Conservation (phyloP, 2,329 filamentous ascomycete species). For the Neonectria coccinea region DNA sequence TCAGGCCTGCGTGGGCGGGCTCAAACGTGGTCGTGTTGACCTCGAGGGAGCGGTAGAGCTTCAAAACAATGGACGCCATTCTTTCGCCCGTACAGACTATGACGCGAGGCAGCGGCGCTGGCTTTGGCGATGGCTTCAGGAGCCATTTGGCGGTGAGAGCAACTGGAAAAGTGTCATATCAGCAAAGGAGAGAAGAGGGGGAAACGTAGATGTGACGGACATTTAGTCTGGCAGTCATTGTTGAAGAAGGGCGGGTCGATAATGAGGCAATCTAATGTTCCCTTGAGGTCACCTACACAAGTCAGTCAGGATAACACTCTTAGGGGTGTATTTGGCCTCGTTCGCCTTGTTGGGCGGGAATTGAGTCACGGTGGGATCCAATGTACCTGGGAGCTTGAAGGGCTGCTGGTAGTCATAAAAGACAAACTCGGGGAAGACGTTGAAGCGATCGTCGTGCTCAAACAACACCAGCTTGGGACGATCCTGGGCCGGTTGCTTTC, state of each 20-base stretch:
- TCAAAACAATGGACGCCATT: constrained; percentile 73
- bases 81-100: constrained; percentile 83
- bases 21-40: constrained; percentile 75
- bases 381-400: constrained; percentile 68
- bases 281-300: constrained; percentile 66
- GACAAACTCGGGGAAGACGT: constrained; percentile 78
- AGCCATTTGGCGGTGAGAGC: constrained; percentile 83
- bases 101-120: constrained; percentile 53
- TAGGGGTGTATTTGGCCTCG: constrained; percentile 30
- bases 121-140: constrained; percentile 55
- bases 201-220: constrained; percentile 53
- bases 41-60: constrained; percentile 74
- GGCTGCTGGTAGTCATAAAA: constrained; percentile 81
- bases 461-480: constrained; percentile 73
- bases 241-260: constrained; percentile 84
- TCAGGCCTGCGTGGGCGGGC: constrained; percentile 77
- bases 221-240: constrained; percentile 84
- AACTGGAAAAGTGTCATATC: constrained; percentile 56
- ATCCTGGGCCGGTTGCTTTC: constrained; percentile 39
- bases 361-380: constrained; percentile 34
- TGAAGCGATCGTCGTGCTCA: constrained; percentile 80
- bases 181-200: constrained; percentile 25
- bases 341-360: too few species aligned
- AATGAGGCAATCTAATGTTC: constrained; percentile 75
- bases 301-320: background rate